Evolutionary conservation across 148 eudicot genomes (phyloP), one percentile per base, ranked within the genome.

Genomic region (Bassia scoparia): DNA sequence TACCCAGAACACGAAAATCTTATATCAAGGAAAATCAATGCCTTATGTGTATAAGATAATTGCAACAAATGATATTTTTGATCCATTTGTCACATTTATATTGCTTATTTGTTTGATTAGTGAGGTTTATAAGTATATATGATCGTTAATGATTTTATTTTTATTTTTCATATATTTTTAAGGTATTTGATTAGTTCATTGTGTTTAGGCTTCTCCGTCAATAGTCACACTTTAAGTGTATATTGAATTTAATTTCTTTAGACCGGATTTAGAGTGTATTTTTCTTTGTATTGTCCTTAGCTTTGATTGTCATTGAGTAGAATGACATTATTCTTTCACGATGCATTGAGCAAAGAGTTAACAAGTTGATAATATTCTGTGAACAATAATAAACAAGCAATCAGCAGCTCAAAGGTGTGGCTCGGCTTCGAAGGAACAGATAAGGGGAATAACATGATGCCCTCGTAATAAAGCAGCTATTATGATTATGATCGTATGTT

Each of bases 291-390:
- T n/a, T n/a, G n/a, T n/a, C n/a, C n/a, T n/a, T n/a, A n/a, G n/a
- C n/a, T n/a, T n/a, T n/a, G n/a, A n/a, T 44, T 70, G 27, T 37
- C 44, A 24, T 33, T 37, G 52, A 35, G 26, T 70, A 61, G 41
- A 48, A 20, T 80, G 67, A 37, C 67, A 38, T 63, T n/a, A 18
- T 72, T 8, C 43, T 5, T 62, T 59, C 61, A 11, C 26, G n/a
- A 76, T 81, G 78, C 85, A 84, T 93, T 66, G 98, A 89, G 82
- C 78, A 93, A 74, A 85, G 76, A 77, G 90, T 93, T 56, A 74
- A 73, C 41, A 90, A 90, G 73, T 76, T 93, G 86, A 70, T 81
- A 80, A 43, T 93, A 90, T 75, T 90, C 86, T 82, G 71, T 72
- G 69, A 82, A 69, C 69, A 76, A 58, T 55, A 84, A 71, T 54